Percentiles rank a stretch among this genome's conserved stretches.
Evolutionary conservation across 73 alveolate species (phyloP).

Genomic region (Paramecium sexaurelia): DNA sequence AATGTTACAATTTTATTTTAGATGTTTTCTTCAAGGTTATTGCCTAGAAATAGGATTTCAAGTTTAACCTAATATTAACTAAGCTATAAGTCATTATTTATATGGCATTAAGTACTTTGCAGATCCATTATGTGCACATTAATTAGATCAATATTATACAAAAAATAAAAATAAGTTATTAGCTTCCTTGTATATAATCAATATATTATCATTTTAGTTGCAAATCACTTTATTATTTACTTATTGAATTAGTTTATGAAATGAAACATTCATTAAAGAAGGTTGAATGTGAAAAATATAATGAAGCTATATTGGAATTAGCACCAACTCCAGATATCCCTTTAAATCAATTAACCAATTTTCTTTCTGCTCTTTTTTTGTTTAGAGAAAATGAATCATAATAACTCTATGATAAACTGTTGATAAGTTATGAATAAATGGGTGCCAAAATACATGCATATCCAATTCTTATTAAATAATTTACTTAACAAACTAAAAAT

Average conservation of each 20-base stretch:
- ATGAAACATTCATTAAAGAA: neutral
- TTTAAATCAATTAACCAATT: neutral
- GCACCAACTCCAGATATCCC: neutral
- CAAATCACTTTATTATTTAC: neutral
- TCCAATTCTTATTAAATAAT: neutral
- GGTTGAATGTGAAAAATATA: neutral
- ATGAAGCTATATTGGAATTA: neutral
- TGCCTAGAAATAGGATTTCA: constrained; percentile 35
- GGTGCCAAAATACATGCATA: neutral
- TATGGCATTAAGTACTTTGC: neutral
- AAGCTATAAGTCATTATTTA: neutral
- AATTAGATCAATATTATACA: constrained; percentile 7
- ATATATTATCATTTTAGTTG: neutral
- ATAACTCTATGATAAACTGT: neutral
- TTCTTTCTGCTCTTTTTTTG: neutral
- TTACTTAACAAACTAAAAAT: neutral
- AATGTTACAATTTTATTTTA: neutral
- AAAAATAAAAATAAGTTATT: neutral
- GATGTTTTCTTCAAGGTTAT: constrained; percentile 50
- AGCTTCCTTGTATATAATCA: neutral
- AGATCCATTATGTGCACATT: constrained; percentile 37
- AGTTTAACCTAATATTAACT: neutral
- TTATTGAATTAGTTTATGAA: neutral
- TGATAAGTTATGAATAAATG: neutral
- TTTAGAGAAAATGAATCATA: neutral